These are phyloP conservation scores for Gaeumannomyces tritici DNA, from an alignment of 2,329 filamentous ascomycete genomes.

Conservation along the genomic window DNA sequence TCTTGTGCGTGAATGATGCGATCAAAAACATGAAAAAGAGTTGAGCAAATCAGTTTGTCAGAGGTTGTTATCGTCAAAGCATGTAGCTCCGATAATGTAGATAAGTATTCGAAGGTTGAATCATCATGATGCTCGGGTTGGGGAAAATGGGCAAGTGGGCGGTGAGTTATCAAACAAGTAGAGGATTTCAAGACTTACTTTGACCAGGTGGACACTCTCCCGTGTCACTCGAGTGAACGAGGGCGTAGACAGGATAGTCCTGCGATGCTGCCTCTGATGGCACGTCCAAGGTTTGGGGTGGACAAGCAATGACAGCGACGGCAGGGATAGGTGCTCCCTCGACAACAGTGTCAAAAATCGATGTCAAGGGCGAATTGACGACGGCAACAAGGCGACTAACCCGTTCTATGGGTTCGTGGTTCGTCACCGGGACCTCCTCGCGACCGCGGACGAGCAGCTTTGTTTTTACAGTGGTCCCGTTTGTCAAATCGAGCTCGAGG, in stretches of 20 bases:
- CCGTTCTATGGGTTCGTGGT: conserved; percentile 13
- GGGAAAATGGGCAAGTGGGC: background rate
- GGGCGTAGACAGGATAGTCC: conserved; percentile 42
- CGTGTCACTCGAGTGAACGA: conserved; percentile 80
- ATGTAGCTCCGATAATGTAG: conserved; percentile 96
- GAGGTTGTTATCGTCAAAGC: conserved; percentile 77
- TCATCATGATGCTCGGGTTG: conserved; percentile 60
- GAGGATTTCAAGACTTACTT: conserved; percentile 58
- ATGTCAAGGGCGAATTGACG: conserved; percentile 53
- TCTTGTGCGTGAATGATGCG: conserved; percentile 5
- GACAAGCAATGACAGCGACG: conserved; percentile 60
- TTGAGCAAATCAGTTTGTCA: conserved; percentile 70
- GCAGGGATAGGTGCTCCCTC: conserved; percentile 72
- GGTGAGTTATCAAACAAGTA: background rate
- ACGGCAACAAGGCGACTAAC: conserved; percentile 58
- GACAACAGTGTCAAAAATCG: conserved; percentile 59
- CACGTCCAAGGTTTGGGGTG: conserved; percentile 35
- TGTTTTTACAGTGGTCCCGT: conserved; percentile 46
- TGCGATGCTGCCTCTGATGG: conserved; percentile 20
- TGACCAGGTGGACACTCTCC: conserved; percentile 84
- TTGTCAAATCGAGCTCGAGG: conserved; percentile 38
- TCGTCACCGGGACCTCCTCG: conserved; percentile 14
- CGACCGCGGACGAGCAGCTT: conserved; percentile 39
- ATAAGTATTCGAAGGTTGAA: conserved; percentile 84
- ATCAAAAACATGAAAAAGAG: conserved; percentile 13